These are phyloP conservation scores for Colletotrichum orbiculare DNA, from an alignment of 2,329 filamentous ascomycete species.

Conservation along the genomic window DNA sequence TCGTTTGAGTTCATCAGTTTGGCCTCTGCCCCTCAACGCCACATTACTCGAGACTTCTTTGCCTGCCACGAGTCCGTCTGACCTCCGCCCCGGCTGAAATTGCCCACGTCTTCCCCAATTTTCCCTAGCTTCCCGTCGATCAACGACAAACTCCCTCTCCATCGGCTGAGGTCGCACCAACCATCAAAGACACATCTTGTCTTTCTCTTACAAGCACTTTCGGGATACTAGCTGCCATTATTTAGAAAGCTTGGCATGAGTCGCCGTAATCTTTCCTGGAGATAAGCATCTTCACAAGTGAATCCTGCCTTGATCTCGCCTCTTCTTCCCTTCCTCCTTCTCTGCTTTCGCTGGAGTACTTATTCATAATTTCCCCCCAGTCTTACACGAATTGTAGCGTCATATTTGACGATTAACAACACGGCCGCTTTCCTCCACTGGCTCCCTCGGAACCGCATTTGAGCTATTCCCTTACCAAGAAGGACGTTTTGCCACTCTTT, in stretches of 20 bases:
- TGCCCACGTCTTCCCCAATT: not conserved
- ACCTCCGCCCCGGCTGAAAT: not conserved
- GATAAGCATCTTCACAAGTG: constrained; percentile 6
- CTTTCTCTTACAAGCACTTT: too few species aligned
- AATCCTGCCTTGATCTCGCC: not conserved
- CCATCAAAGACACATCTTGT: constrained; percentile 1
- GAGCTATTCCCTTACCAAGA: too few species aligned
- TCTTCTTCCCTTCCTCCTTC: not conserved
- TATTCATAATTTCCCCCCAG: too few species aligned
- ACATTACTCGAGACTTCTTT: constrained; percentile 11
- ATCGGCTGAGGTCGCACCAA: not conserved
- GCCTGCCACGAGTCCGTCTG: not conserved
- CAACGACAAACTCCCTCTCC: not conserved
- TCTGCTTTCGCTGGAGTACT: not conserved
- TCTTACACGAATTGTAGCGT: too few species aligned
- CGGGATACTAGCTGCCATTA: not conserved
- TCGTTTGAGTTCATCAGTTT: constrained; percentile 26
- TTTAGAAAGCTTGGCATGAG: constrained; percentile 17
- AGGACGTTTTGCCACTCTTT: too few species aligned
- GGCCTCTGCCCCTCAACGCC: constrained; percentile 26
- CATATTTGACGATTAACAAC: too few species aligned
- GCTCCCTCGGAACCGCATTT: too few species aligned
- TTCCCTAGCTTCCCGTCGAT: constrained; percentile 11
- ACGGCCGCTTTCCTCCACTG: too few species aligned
- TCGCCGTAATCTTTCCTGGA: constrained; percentile 2